Base-by-base conservation (phyloP, 1,284 basidiomycete genomes). In the Ceratobasidium sp. region DNA sequence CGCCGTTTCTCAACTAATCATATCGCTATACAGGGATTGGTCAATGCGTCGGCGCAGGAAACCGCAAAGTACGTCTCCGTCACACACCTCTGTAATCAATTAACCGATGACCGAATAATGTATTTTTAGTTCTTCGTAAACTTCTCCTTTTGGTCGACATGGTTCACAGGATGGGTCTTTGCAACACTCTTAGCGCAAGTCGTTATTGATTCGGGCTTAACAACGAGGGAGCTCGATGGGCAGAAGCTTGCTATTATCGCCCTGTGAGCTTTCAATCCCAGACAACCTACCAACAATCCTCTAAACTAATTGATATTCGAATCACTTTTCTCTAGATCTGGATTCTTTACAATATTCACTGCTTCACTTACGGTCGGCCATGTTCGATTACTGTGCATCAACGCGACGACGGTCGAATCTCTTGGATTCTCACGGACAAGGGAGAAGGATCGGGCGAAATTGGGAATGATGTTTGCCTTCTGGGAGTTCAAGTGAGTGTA, bases 351-450 rank as follows among this genome's bases (percentile, higher is more conserved):
- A 24, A 67, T 95, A 1, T 96, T 97, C 83, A 92, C 91, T 0
- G 74, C 78, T 7, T 80, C 86, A 1, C 84, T 97, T 75, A 78
- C 88, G 11, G 62, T 82, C 1, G 85, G 90, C 2, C 95, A 97
- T 79, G 79, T 88, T 17, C 83, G 85, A 29, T 80, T 95, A n/a
- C 87, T 93, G 64, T 77, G 87, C 56, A 78, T 83, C 57, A 93
- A 93, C 75, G 86, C 90, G 80, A 93, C 92, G 31, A 97, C 95
- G 0, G 90, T 97, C 69, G 95, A 97, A 83, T 88, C 88, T 56
- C 84, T 95, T 73, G 80, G 82, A 4, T 83, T 89, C 27, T 85
- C 84, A 33, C 80, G 83, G 17, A 88, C 92, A 84, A 86, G 86
- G 77, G 89, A 91, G 50, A 86, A 89, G 41, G 95, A 96, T 80